phyloP scores from a whole-genome alignment of 2,329 filamentous ascomycete genomes.

The Karstenula rhodostoma region DNA sequence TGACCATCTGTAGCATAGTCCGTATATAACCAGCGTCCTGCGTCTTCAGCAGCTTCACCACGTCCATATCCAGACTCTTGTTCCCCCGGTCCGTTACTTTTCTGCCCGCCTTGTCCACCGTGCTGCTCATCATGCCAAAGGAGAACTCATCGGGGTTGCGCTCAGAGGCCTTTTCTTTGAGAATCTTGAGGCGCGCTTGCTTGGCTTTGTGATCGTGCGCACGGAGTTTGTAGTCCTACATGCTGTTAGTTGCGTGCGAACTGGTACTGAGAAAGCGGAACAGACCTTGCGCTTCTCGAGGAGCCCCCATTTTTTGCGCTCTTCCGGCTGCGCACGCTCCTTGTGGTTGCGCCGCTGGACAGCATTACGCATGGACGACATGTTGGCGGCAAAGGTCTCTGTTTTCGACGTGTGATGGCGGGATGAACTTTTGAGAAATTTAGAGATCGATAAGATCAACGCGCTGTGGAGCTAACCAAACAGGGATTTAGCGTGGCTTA shows the following conservation, averaged over 20 bases:
- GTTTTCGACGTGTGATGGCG: neutral
- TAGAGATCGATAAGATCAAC: conserved; percentile 8
- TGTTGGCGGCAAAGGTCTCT: conserved; percentile 19
- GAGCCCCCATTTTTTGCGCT: conserved; percentile 85
- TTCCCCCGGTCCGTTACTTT: conserved; percentile 56
- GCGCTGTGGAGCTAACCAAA: neutral
- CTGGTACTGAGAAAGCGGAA: neutral
- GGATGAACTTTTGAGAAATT: conserved; percentile 5
- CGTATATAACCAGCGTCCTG: conserved; percentile 70
- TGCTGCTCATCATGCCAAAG: conserved; percentile 67
- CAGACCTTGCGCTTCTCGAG: conserved; percentile 87
- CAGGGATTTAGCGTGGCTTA: neutral
- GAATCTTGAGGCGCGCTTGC: conserved; percentile 65
- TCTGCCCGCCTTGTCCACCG: conserved; percentile 55
- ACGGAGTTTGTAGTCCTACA: conserved; percentile 69
- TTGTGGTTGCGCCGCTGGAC: conserved; percentile 81
- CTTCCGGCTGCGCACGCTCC: conserved; percentile 86
- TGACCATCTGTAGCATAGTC: conserved; percentile 64
- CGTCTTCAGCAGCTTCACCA: conserved; percentile 70
- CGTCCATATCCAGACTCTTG: conserved; percentile 60
- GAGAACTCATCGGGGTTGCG: conserved; percentile 73
- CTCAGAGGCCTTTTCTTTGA: conserved; percentile 67
- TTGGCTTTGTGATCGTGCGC: conserved; percentile 71
- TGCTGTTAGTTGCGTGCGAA: neutral
- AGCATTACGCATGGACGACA: conserved; percentile 49